Evolutionary conservation across 805 yeast species (phyloP).

Genomic region (Myxozyma neotropica): DNA sequence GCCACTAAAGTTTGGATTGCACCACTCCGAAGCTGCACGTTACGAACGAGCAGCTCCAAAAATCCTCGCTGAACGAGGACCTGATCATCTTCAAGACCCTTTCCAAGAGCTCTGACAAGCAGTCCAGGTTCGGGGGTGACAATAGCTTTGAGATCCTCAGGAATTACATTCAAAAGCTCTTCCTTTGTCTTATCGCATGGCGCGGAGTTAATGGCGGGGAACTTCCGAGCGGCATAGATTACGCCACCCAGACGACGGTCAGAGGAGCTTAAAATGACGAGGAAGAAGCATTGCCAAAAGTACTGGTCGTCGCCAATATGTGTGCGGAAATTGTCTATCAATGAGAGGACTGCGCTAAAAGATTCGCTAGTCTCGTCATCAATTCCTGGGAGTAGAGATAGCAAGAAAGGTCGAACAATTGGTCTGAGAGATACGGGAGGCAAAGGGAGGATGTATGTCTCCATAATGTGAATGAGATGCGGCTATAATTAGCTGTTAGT

Average conservation of each 20-base stretch:
- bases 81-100: conserved; percentile 67
- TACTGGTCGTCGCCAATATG: conserved; percentile 66
- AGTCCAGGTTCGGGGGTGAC: conserved; percentile 79
- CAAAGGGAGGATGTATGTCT: conserved; percentile 55
- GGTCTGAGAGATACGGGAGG: conserved; percentile 54
- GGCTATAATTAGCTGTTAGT: conserved; percentile 46
- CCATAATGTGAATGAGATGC: conserved; percentile 64
- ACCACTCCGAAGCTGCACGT: conserved; percentile 65
- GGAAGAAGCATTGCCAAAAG: conserved; percentile 84
- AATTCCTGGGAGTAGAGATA: conserved; percentile 80
- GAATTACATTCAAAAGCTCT: conserved; percentile 39
- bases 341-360: conserved; percentile 58
- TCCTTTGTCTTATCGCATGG: conserved; percentile 35
- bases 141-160: conserved; percentile 60
- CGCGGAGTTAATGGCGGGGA: conserved; percentile 60
- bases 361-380: conserved; percentile 92
- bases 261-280: conserved; percentile 72
- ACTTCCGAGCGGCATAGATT: conserved; percentile 65
- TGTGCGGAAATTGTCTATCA: conserved; percentile 62
- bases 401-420: conserved; percentile 67
- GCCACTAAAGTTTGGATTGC: conserved; percentile 54
- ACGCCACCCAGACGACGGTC: conserved; percentile 85
- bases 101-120: conserved; percentile 69
- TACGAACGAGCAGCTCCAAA: conserved; percentile 73
- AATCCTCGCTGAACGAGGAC: conserved; percentile 84